Base-by-base conservation (phyloP, 2,329 filamentous ascomycete species). In the Verticillium isaacii region DNA sequence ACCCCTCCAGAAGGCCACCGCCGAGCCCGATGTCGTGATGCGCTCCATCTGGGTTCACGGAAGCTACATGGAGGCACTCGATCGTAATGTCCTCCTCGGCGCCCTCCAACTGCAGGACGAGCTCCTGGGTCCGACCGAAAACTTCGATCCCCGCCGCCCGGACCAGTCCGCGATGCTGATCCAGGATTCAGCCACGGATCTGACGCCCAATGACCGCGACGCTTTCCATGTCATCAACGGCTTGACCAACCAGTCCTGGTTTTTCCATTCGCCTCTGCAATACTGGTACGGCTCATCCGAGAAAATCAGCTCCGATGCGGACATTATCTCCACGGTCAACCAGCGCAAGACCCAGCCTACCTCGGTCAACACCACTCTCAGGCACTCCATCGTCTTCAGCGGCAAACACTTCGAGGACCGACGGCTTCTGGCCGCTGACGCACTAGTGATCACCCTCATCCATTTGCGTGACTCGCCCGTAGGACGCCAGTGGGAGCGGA, bases 21-120 rank as follows among this genome's bases (percentile, higher is more conserved):
- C 80, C 55, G 76, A 80, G 60, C 83, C 88, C 4, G 90, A 94
- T 72, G 86, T 94, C n/a, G 86, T 90, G 61, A 90, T 94, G 85
- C 89, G 90, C 66, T 91, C 91, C 62, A 84, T 92, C 61, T 94
- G 91, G 91, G 83, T 94, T 17, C 90, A 93, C 70, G 90, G 89
- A 65, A 89, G 85, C 72, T 93, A 93, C 70, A 93, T 93, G 88
- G 82, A 87, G 68, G 91, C 90, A 12, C 80, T 94, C 39, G 80
- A 90, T 58, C 80, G 81, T 59, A 78, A 87, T 7, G 82, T 93
- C 12, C 78, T 94, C 55, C 77, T 84, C 36, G 82, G 85, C 54
- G 89, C 89, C 9, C 77, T 94, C 56, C 80, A 86, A 65, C 80
- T 94, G 58, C 91, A 94, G 71, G 81, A 92, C 69, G 80, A 82